These are phyloP conservation scores for Pythium brachiatum DNA, from an alignment of 352 stramenopile genomes.

Conservation along the genomic window DNA sequence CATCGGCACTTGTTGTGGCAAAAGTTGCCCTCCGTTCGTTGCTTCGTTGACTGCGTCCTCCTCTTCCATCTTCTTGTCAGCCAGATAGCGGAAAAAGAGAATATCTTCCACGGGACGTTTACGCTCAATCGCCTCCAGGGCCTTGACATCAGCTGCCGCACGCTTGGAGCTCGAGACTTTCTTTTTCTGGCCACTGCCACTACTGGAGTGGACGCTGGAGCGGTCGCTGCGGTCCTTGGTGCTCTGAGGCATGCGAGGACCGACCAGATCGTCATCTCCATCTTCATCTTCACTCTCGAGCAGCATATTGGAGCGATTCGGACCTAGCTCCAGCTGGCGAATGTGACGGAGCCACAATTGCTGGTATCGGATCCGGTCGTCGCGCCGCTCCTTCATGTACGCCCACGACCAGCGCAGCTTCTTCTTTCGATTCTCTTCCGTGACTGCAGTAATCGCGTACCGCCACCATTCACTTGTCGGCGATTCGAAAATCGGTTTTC, in stretches of 20 bases:
- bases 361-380: slow-evolving; percentile 76
- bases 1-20: slow-evolving; percentile 29
- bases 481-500: slow-evolving; percentile 46
- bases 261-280: slow-evolving; percentile 23
- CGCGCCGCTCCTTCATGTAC: slow-evolving; percentile 80
- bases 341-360: slow-evolving; percentile 50
- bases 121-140: slow-evolving; percentile 72
- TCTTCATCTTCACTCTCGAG: slow-evolving; percentile 68
- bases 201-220: slow-evolving; percentile 14
- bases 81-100: slow-evolving; percentile 82
- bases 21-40: not conserved
- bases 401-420: slow-evolving; percentile 73
- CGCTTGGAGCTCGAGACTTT: not conserved
- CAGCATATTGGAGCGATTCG: slow-evolving; percentile 35
- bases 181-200: slow-evolving; percentile 9
- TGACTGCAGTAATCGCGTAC: slow-evolving; percentile 70
- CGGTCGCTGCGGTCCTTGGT: slow-evolving; percentile 7
- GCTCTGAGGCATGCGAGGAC: not conserved
- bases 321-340: slow-evolving; percentile 27
- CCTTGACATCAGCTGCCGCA: slow-evolving; percentile 4
- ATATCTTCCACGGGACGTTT: slow-evolving; percentile 78
- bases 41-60: slow-evolving; percentile 1
- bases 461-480: slow-evolving; percentile 68
- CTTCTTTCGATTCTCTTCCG: slow-evolving; percentile 60
- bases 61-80: slow-evolving; percentile 46